These are phyloP conservation scores for Medicago lupulina DNA, from an alignment of 306 rosid species.

Conservation along the genomic window DNA sequence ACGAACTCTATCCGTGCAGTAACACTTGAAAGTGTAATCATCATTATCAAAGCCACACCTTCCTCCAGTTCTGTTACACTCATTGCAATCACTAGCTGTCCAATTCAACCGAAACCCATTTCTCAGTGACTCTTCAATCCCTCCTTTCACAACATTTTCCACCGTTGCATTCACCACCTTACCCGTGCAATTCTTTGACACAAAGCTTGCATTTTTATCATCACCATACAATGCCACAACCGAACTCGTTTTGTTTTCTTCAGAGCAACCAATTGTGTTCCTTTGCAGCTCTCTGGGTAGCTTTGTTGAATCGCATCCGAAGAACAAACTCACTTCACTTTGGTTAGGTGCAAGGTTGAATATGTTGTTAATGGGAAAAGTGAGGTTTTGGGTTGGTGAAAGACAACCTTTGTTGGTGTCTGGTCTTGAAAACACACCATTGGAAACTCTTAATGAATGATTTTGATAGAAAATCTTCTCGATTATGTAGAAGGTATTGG, in stretches of 20 bases:
- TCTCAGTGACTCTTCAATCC: constrained; percentile 34
- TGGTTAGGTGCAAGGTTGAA: constrained; percentile 9
- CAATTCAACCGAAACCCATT: constrained; percentile 61
- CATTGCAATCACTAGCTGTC: constrained; percentile 45
- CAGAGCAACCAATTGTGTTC: constrained; percentile 43
- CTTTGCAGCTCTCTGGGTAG: background rate
- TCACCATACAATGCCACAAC: constrained; percentile 49
- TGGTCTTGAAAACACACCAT: constrained; percentile 30
- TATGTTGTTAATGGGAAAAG: background rate
- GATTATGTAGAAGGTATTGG: constrained; percentile 27
- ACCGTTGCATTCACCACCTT: constrained; percentile 6
- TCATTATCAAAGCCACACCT: constrained; percentile 64
- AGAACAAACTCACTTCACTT: constrained; percentile 35
- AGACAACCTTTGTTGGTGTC: constrained; percentile 24
- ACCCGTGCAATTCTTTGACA: constrained; percentile 28
- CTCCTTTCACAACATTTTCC: constrained; percentile 1
- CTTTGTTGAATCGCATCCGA: constrained; percentile 37
- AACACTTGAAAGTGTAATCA: constrained; percentile 50
- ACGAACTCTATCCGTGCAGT: constrained; percentile 64
- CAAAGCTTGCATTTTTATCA: background rate
- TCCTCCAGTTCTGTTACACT: constrained; percentile 47
- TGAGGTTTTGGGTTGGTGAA: constrained; percentile 10
- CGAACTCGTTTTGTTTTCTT: background rate
- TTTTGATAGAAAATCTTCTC: constrained; percentile 48
- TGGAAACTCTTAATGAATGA: constrained; percentile 49